Base-by-base conservation (phyloP, 768 basidiomycete species). In the Tephrocybe sp. region DNA sequence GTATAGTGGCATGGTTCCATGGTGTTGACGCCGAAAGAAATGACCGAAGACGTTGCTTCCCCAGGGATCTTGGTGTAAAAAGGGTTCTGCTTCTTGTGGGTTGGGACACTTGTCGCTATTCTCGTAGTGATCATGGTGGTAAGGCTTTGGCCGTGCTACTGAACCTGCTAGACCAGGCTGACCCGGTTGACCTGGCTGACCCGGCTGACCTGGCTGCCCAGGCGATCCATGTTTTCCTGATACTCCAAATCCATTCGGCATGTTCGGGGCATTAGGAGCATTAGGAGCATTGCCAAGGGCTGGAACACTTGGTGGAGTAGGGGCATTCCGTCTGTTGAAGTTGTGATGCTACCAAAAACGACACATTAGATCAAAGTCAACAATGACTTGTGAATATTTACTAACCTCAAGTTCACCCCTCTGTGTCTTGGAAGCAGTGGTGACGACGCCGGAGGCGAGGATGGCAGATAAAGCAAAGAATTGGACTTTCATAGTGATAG, bases 31-130 rank as follows among this genome's bases (percentile, higher is more conserved):
- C 4, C 40, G 26, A 23, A 50, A 54, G 19, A 54, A 49, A 14
- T 16, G 34, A 2, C 49, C 54, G 2, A 51, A 32, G 5, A 43
- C 22, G 17, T 47, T 54, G 4, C 13, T 1, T 0, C 39, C 49
- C 53, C 49, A 43, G 9, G 43, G 43, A 10, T 38, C 38, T 8
- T 39, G 49, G 20, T 35, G 53, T 8, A 42, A 30, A 32, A 54
- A 51, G 3, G 53, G 49, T 3, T 46, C 44, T 1, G 45, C 22
- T 39, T 41, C 19, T 22, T 39, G 34, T 26, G 31, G 48, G 5
- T 41, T 32, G 12, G 38, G 48, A 23, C 48, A 50, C 19, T 39
- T 22, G 17, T 33, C 8, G 7, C 7, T 16, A 17, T 34, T 34
- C 9, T 34, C 9, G 33, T 34, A 8, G 47, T 31, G 33, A 34